Percentiles rank a stretch among this genome's conserved stretches.
Evolutionary conservation across 768 basidiomycete species (phyloP).

Genomic region (Russula sp.): DNA sequence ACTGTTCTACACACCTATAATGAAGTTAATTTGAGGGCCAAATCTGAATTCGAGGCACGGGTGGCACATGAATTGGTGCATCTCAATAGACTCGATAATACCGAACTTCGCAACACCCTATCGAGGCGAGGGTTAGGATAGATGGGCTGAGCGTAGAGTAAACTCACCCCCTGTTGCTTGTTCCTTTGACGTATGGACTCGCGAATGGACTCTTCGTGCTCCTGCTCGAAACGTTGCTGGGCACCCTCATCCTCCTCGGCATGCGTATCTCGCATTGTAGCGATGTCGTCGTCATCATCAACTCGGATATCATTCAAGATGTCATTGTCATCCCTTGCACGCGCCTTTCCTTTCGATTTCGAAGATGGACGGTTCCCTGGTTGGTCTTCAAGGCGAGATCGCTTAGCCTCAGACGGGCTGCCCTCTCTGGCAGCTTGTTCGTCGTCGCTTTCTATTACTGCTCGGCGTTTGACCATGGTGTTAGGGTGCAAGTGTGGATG

Average conservation of each 20-base stretch:
- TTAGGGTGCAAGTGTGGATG: not conserved
- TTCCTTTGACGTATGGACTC: constrained; percentile 44
- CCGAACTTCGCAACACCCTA: constrained; percentile 82
- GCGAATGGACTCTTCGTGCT: constrained; percentile 51
- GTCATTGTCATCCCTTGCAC: constrained; percentile 19
- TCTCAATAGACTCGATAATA: constrained; percentile 79
- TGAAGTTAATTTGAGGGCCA: constrained; percentile 94
- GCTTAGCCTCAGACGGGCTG: constrained; percentile 13
- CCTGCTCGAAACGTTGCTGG: constrained; percentile 62
- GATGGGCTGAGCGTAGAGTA: not conserved
- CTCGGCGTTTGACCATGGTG: constrained; percentile 22
- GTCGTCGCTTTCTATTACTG: constrained; percentile 19
- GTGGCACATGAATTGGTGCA: constrained; percentile 97
- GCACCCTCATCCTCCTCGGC: constrained; percentile 40
- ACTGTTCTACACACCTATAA: constrained; percentile 58
- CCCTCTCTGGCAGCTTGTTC: constrained; percentile 11
- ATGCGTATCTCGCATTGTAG: constrained; percentile 15
- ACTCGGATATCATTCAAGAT: constrained; percentile 19
- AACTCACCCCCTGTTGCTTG: constrained; percentile 43
- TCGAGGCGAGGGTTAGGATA: not conserved
- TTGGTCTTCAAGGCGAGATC: constrained; percentile 16
- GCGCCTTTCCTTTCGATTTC: constrained; percentile 14
- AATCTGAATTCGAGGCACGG: constrained; percentile 76
- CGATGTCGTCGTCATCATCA: constrained; percentile 25
- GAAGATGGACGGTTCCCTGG: constrained; percentile 1